phyloP scores from a whole-genome alignment of 805 yeast species.

The Kregervanrija pseudodelftensis region DNA sequence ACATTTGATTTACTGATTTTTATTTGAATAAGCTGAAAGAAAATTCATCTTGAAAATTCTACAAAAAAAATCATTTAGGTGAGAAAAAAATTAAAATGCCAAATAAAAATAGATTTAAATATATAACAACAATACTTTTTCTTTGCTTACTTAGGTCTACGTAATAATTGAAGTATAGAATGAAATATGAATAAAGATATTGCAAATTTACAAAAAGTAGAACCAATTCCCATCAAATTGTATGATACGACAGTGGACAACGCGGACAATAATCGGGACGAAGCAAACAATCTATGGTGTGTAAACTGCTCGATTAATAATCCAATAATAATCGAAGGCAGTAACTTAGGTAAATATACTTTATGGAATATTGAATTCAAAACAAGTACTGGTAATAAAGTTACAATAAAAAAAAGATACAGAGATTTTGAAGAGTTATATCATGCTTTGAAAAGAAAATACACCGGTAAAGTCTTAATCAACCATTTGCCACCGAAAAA shows the following conservation, averaged over 20 bases:
- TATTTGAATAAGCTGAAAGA: too few relatives aligned
- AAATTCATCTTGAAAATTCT: too few relatives aligned
- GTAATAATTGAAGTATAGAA: too few relatives aligned
- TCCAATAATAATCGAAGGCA: constrained; percentile 24
- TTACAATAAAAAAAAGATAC: constrained; percentile 52
- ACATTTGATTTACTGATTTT: too few relatives aligned
- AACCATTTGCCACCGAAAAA: constrained; percentile 50
- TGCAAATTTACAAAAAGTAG: constrained; percentile 12
- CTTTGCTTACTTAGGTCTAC: too few relatives aligned
- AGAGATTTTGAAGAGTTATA: constrained; percentile 54
- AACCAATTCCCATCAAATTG: constrained; percentile 36
- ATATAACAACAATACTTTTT: too few relatives aligned
- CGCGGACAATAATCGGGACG: constrained; percentile 6
- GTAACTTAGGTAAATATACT: constrained; percentile 21
- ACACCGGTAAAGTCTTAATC: constrained; percentile 32
- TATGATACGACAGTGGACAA: constrained; percentile 21
- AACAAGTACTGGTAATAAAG: constrained; percentile 28
- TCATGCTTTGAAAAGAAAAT: constrained; percentile 27
- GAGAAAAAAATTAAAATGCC: too few relatives aligned
- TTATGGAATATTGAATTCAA: constrained; percentile 25
- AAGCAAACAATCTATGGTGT: constrained; percentile 21
- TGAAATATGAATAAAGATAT: background rate
- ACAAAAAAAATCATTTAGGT: too few relatives aligned
- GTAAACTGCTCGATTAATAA: constrained; percentile 24
- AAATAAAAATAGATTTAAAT: too few relatives aligned